Evolutionary conservation across 441 rosid species (phyloP).

Genomic region (Populus hybrid): DNA sequence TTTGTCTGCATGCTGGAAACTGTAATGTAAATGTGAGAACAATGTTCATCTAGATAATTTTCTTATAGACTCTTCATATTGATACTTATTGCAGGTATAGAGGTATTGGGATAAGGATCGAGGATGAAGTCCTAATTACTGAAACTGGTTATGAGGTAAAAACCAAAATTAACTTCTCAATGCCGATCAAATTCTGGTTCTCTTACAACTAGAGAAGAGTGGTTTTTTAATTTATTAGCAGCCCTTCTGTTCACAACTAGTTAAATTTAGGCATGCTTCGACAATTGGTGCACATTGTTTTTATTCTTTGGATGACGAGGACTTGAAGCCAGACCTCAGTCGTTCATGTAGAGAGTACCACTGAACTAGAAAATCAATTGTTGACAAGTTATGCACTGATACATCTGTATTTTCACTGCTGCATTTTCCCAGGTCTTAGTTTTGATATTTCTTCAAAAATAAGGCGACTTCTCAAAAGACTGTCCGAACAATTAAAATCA

Average conservation of each 20-base stretch:
- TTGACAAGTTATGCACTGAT: neutral
- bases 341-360: neutral
- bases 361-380: neutral
- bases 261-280: neutral
- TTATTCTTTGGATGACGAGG: too few species aligned
- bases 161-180: constrained; percentile 1
- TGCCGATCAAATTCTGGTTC: neutral
- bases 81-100: constrained; percentile 48
- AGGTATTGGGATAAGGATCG: constrained; percentile 91
- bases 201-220: neutral
- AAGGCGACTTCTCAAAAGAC: neutral
- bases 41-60: neutral
- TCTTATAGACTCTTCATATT: neutral
- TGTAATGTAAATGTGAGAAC: neutral
- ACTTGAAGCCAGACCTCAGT: neutral
- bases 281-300: neutral
- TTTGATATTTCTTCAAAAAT: neutral
- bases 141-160: constrained; percentile 84
- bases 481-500: neutral
- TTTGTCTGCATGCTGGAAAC: neutral
- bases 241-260: neutral
- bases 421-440: neutral
- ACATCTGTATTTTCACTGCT: neutral
- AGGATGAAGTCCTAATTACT: constrained; percentile 94
- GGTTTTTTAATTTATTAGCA: too few species aligned